phyloP scores from a whole-genome alignment of 2,329 filamentous ascomycete genomes.

The Phoma sp. region DNA sequence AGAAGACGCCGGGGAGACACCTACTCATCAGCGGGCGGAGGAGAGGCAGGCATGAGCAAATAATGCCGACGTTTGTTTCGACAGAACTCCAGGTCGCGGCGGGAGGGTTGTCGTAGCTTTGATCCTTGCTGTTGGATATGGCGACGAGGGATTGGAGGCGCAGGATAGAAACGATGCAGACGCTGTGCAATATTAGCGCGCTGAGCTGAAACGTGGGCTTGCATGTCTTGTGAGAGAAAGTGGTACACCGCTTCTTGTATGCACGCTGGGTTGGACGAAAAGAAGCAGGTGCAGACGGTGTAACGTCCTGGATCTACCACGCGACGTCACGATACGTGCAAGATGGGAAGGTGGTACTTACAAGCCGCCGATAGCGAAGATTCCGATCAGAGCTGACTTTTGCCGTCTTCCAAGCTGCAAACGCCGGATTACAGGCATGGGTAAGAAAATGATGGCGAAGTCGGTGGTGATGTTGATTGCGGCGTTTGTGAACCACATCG shows the following conservation, averaged over 20 bases:
- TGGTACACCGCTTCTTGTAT: not conserved
- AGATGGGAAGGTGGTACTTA: constrained; percentile 31
- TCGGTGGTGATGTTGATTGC: constrained; percentile 45
- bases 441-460: constrained; percentile 44
- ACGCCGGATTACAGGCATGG: constrained; percentile 44
- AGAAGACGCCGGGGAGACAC: constrained; percentile 33
- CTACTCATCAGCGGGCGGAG: constrained; percentile 38
- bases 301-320: constrained; percentile 3
- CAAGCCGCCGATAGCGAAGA: constrained; percentile 53
- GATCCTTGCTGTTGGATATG: constrained; percentile 39
- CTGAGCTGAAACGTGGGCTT: not conserved
- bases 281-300: constrained; percentile 14
- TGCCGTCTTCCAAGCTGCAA: constrained; percentile 46
- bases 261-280: constrained; percentile 1
- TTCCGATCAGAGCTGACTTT: constrained; percentile 46
- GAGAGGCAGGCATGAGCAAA: constrained; percentile 44
- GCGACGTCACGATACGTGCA: not conserved
- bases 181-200: constrained; percentile 28
- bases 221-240: not conserved
- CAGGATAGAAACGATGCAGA: constrained; percentile 46
- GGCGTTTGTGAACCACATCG: constrained; percentile 43
- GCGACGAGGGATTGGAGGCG: constrained; percentile 43
- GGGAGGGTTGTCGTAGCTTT: constrained; percentile 43
- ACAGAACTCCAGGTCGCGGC: constrained; percentile 42
- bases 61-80: constrained; percentile 43